phyloP scores from a whole-genome alignment of 2,329 filamentous ascomycete genomes.

The Sporothrix brasiliensis region DNA sequence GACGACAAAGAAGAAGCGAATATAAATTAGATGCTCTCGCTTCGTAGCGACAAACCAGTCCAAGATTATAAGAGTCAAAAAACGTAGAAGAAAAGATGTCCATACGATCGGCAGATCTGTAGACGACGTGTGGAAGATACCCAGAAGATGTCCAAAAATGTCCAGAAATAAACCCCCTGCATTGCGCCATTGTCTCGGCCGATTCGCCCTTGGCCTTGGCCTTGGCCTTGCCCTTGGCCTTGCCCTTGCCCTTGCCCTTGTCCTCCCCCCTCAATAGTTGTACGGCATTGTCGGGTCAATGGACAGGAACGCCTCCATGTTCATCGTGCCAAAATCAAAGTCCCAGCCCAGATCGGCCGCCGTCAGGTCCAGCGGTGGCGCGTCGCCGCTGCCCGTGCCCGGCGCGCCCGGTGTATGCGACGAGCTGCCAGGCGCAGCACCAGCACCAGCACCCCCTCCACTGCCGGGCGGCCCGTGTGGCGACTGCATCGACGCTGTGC shows the following conservation, averaged over 20 bases:
- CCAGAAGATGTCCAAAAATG: not conserved
- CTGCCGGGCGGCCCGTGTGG: not conserved
- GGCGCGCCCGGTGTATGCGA: not conserved
- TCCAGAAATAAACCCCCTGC: too few relatives aligned
- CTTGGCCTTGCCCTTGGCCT: too few relatives aligned
- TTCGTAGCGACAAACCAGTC: too few relatives aligned
- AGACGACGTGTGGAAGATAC: too few relatives aligned
- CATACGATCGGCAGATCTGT: too few relatives aligned
- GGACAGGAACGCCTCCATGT: constrained; percentile 36
- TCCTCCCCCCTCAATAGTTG: constrained; percentile 18
- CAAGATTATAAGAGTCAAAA: not conserved
- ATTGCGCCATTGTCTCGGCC: too few relatives aligned
- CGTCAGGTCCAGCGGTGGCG: constrained; percentile 31
- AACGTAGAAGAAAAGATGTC: not conserved
- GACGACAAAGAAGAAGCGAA: too few relatives aligned
- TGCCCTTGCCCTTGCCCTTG: too few relatives aligned
- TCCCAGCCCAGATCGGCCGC: constrained; percentile 35
- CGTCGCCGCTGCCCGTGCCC: not conserved
- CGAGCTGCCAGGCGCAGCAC: not conserved
- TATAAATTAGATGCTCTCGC: too few relatives aligned
- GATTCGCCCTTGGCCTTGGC: too few relatives aligned
- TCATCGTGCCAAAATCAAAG: constrained; percentile 36
- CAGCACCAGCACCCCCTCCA: not conserved
- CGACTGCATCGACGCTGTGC: not conserved
- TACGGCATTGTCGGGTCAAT: constrained; percentile 32